phyloP scores from a whole-genome alignment of 176 grass and related monocot genomes.

The Urochloa ruziziensis region DNA sequence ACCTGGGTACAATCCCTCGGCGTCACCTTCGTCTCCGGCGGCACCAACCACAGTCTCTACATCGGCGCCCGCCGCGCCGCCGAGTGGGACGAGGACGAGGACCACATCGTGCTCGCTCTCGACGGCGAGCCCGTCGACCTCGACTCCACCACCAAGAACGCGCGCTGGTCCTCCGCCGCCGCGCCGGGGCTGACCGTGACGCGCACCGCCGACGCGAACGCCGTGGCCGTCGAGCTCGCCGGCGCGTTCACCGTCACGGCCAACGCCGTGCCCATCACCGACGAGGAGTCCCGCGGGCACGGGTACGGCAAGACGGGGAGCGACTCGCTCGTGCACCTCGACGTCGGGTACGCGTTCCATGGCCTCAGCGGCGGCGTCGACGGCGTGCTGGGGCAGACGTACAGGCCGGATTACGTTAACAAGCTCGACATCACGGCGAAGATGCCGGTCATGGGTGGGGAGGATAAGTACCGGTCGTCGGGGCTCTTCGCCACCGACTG shows the following conservation, averaged over 20 bases:
- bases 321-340: constrained; percentile 23
- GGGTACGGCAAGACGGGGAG: neutral
- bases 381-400: constrained; percentile 28
- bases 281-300: constrained; percentile 12
- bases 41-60: constrained; percentile 14
- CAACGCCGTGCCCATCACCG: constrained; percentile 27
- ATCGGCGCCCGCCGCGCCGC: neutral
- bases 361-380: neutral
- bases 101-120: neutral
- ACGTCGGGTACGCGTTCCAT: constrained; percentile 7
- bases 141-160: neutral
- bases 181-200: neutral
- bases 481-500: constrained; percentile 23
- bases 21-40: neutral
- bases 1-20: constrained; percentile 25
- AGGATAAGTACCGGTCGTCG: constrained; percentile 3
- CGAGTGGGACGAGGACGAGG: constrained; percentile 38
- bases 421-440: neutral
- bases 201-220: neutral
- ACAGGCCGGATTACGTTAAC: neutral
- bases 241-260: constrained; percentile 11
- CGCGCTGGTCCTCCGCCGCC: neutral
- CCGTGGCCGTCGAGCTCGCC: neutral
- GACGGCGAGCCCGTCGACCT: constrained; percentile 18
- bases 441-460: constrained; percentile 1